These are phyloP conservation scores for Picea abies DNA, from an alignment of 83 land plant species.

Conservation along the genomic window DNA sequence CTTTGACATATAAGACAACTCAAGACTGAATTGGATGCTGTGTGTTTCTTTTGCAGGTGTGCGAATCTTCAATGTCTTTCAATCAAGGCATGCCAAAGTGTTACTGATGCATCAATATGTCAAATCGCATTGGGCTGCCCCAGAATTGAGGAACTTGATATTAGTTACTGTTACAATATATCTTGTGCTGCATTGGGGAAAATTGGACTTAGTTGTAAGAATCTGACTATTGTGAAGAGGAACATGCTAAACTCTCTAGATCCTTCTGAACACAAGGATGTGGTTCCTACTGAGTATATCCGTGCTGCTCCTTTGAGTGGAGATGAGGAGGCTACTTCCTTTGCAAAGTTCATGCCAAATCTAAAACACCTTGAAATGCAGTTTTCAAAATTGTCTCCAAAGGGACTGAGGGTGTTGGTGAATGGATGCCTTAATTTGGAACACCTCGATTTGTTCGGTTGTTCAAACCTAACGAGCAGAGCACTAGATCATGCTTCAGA, in stretches of 20 bases:
- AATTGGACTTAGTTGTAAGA: conserved; percentile 45
- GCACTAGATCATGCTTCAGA: conserved; percentile 29
- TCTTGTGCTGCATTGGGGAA: conserved; percentile 46
- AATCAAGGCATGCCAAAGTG: conserved; percentile 47
- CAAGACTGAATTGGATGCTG: not conserved
- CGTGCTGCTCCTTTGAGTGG: conserved; percentile 52
- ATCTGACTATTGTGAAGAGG: conserved; percentile 43
- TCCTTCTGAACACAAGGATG: conserved; percentile 53
- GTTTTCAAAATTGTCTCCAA: conserved; percentile 24
- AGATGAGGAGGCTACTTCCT: conserved; percentile 51
- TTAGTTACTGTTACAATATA: conserved; percentile 64
- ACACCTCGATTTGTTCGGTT: conserved; percentile 61
- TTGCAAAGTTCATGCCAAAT: conserved; percentile 47
- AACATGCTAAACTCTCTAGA: conserved; percentile 60
- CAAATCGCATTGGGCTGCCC: conserved; percentile 41
- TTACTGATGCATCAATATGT: conserved; percentile 36
- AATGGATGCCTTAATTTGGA: conserved; percentile 48
- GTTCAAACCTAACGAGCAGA: conserved; percentile 52
- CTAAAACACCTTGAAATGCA: conserved; percentile 25
- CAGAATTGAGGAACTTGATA: conserved; percentile 51
- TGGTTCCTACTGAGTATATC: conserved; percentile 55
- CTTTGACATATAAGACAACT: not conserved
- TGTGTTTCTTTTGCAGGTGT: conserved; percentile 38
- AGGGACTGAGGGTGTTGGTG: conserved; percentile 34
- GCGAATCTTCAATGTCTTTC: conserved; percentile 56